These are phyloP conservation scores for Cymbopogon citratus DNA, from an alignment of 176 grass and related monocot species.

Conservation along the genomic window DNA sequence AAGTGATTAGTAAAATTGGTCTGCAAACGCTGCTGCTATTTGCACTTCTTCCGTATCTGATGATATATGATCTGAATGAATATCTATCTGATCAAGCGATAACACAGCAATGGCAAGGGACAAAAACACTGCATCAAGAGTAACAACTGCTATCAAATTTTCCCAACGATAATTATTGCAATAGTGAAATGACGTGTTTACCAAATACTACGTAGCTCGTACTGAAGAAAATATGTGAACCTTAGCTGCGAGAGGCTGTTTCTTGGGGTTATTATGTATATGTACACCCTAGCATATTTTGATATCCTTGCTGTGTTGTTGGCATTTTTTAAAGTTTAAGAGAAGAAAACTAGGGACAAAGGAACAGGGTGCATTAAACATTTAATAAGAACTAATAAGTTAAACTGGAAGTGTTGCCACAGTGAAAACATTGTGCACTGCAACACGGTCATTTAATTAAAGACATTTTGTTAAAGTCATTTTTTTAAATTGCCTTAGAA, in stretches of 20 bases:
- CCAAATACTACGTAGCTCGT: neutral
- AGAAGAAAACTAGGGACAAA: neutral
- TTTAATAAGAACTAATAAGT: neutral
- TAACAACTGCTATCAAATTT: neutral
- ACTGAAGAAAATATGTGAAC: neutral
- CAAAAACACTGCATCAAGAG: neutral
- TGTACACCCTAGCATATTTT: neutral
- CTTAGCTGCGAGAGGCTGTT: neutral
- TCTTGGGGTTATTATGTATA: neutral
- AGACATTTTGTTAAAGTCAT: too few relatives aligned
- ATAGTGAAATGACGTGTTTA: neutral
- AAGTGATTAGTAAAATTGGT: conserved; percentile 11
- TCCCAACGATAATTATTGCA: neutral
- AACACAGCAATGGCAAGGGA: neutral
- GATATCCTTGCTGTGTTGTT: neutral
- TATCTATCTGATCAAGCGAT: neutral
- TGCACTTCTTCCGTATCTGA: neutral
- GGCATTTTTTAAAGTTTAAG: neutral
- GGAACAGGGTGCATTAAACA: neutral
- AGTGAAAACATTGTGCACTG: neutral
- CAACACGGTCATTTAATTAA: too few relatives aligned
- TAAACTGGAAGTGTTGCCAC: neutral
- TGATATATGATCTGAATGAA: neutral
- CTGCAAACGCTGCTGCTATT: neutral
- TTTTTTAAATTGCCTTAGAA: too few relatives aligned